A percentile compares a stretch with the other conserved stretches of the same genome.
These are phyloP conservation scores for Coemansia sp. DNA, from an alignment of 192 early-diverging fungal genomes.

Conservation along the genomic window DNA sequence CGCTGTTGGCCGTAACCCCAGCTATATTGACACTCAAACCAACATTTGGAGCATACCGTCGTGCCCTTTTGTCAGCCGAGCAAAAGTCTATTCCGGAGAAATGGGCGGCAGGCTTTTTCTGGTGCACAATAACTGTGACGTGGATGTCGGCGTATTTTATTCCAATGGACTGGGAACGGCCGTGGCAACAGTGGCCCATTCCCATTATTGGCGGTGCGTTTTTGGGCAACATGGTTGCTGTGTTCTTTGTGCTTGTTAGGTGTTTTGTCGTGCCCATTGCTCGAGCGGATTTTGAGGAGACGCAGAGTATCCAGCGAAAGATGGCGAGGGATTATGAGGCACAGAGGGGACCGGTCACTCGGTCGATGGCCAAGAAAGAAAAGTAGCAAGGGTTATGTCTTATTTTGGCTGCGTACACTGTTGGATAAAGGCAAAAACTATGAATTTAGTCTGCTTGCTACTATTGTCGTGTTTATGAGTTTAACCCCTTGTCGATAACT, in stretches of 20 bases:
- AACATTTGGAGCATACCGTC: slow-evolving; percentile 15
- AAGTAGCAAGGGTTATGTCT: not conserved
- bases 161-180: slow-evolving; percentile 55
- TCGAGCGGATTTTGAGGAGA: slow-evolving; percentile 28
- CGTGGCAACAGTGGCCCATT: slow-evolving; percentile 54
- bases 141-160: slow-evolving; percentile 47
- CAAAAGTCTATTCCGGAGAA: slow-evolving; percentile 34
- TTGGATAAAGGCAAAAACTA: no score
- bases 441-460: no score
- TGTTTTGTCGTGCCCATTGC: slow-evolving; percentile 41
- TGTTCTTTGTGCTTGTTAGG: slow-evolving; percentile 39
- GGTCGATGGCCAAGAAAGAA: slow-evolving; percentile 17
- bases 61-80: slow-evolving; percentile 23
- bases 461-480: no score
- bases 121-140: slow-evolving; percentile 30
- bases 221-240: slow-evolving; percentile 36
- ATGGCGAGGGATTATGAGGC: slow-evolving; percentile 10
- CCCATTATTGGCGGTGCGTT: slow-evolving; percentile 46
- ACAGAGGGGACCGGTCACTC: not conserved
- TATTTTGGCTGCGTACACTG: no score
- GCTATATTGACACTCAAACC: slow-evolving; percentile 37
- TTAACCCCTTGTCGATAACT: no score
- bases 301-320: slow-evolving; percentile 15
- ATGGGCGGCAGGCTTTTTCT: slow-evolving; percentile 52
- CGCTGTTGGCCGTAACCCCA: slow-evolving; percentile 45